These are phyloP conservation scores for Holtermanniella nyarrowii DNA, from an alignment of 768 basidiomycete species.

Conservation along the genomic window DNA sequence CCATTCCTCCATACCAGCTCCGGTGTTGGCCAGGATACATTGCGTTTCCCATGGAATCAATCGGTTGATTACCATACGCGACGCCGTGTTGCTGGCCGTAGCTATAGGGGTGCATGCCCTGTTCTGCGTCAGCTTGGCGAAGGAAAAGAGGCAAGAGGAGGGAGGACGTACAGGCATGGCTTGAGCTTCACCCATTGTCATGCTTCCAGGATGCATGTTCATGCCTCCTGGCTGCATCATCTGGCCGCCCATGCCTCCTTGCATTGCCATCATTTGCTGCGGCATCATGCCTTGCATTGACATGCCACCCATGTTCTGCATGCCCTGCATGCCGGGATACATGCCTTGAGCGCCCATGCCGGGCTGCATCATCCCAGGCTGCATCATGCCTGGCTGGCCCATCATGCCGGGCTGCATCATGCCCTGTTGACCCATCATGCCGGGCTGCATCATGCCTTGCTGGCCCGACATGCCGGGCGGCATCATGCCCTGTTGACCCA, in stretches of 20 bases:
- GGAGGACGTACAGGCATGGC: slow-evolving; percentile 29
- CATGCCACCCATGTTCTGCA: slow-evolving; percentile 6
- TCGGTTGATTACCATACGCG: slow-evolving; percentile 26
- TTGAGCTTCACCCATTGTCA: slow-evolving; percentile 23
- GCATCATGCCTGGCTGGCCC: slow-evolving; percentile 12
- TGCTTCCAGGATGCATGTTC: slow-evolving; percentile 8
- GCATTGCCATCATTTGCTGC: slow-evolving; percentile 8
- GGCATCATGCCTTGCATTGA: slow-evolving; percentile 6
- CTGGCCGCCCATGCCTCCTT: slow-evolving; percentile 4
- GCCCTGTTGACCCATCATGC: background rate
- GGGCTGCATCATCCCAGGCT: slow-evolving; percentile 16
- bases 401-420: too few species aligned
- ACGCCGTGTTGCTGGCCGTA: slow-evolving; percentile 27
- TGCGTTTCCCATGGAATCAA: slow-evolving; percentile 30
- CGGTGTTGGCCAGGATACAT: slow-evolving; percentile 31
- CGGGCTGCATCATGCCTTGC: slow-evolving; percentile 7
- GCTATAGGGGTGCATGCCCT: slow-evolving; percentile 37
- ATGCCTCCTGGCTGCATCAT: too few species aligned
- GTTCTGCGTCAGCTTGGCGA: background rate
- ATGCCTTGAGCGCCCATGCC: slow-evolving; percentile 12
- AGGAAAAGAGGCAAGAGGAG: background rate
- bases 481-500: background rate
- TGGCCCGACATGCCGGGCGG: background rate
- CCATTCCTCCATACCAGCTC: slow-evolving; percentile 14
- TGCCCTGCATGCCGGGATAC: background rate